Evolutionary conservation across 108 stramenopile genomes (phyloP), one percentile per base, ranked within the genome.

Genomic region (Chaetoceros muelleri): DNA sequence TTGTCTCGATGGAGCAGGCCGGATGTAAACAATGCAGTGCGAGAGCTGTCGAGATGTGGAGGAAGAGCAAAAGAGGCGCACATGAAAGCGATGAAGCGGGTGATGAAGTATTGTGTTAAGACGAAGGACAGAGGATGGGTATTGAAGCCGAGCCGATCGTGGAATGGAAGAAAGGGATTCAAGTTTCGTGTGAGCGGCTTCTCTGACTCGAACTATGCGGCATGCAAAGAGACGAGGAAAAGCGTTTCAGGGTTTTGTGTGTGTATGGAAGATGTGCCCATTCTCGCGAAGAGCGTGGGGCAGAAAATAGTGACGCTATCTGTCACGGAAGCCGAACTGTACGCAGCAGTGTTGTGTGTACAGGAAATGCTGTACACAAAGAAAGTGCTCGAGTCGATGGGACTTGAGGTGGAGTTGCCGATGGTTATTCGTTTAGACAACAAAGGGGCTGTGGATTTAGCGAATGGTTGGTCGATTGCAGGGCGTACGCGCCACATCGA

Each of bases 381-480:
- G 30, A 21, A 54, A n/a, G 17, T 67, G 0, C 7, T 62, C 0
- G 46, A 56, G 10, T 61, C 53, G 28, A 34, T 70, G 21, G 65
- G 46, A 1, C 44, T 76, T 47, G 52, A 58, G 34, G 75, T 76
- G 0, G 26, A 72, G 45, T 26, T 65, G 19, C 71, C 75, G 1
- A 76, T 76, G 71, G 25, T 61, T 22, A 28, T 72, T 28, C 46
- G 72, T 30, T 31, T 71, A 26, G 70, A 75, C 40, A 66, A 75
- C 56, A 70, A 52, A 46, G 69, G 69, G 23, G 64, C 74, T 29
- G 44, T 48, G 5, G 66, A 71, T 45, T 26, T 75, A 31, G 55
- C 55, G 0, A 67, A 74, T 29, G 69, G 60, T 51, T 74, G 72
- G 67, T 60, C 57, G 29, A 28, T 57, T 18, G 64, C 65, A 8